phyloP scores from a whole-genome alignment of 2,329 filamentous ascomycete genomes.

The Hymenoscyphus fraxineus region DNA sequence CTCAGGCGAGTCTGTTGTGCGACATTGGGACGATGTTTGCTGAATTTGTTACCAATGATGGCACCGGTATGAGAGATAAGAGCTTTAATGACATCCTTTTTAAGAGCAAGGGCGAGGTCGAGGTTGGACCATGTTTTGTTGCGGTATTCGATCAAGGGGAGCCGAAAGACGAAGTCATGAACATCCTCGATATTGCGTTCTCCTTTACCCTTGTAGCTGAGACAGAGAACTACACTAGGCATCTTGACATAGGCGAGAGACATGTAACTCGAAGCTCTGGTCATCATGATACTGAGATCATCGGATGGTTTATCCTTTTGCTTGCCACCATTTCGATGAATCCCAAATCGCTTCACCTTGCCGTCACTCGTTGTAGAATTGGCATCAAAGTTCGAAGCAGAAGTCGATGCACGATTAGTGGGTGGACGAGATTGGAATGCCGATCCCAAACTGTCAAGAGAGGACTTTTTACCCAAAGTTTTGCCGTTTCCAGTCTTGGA shows the following conservation, averaged over 20 bases:
- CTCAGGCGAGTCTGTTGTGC: conserved; percentile 75
- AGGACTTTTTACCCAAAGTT: conserved; percentile 31
- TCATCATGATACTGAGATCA: conserved; percentile 95
- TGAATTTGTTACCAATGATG: conserved; percentile 96
- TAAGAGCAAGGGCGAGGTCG: conserved; percentile 85
- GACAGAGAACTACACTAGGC: conserved; percentile 87
- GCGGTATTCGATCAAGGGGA: conserved; percentile 90
- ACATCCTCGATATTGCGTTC: conserved; percentile 95
- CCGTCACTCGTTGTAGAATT: conserved; percentile 30
- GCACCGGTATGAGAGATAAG: conserved; percentile 93
- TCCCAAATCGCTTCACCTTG: conserved; percentile 50
- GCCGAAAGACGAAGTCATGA: conserved; percentile 93
- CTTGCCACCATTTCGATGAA: conserved; percentile 46
- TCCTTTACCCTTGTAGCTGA: conserved; percentile 94
- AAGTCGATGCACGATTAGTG: conserved; percentile 27
- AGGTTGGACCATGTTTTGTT: conserved; percentile 99
- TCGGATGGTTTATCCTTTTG: conserved; percentile 67
- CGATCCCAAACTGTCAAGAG: conserved; percentile 32
- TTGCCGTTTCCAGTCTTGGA: conserved; percentile 25
- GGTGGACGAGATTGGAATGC: conserved; percentile 26
- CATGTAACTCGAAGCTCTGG: conserved; percentile 93
- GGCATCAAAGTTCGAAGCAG: conserved; percentile 23
- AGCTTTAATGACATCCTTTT: conserved; percentile 90
- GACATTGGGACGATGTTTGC: conserved; percentile 76
- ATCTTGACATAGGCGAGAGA: conserved; percentile 94